Conservation (phyloP, 2,329 filamentous ascomycete species). For the Xenoacremonium recifei region DNA sequence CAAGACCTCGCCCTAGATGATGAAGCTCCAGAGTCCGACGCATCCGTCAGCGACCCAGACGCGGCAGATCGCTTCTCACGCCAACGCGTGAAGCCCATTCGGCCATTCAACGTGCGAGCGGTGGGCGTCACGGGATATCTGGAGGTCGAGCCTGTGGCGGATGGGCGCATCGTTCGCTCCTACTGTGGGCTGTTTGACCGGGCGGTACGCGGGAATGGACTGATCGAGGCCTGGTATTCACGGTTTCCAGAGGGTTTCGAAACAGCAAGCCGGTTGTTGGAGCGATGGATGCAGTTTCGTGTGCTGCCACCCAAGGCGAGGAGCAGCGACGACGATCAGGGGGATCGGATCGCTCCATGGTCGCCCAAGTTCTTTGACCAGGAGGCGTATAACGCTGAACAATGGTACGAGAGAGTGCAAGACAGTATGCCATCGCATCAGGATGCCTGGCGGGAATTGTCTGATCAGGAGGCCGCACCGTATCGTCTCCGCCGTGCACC, state of each 20-base stretch:
- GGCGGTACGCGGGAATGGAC: slow-evolving; percentile 29
- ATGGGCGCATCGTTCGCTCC: slow-evolving; percentile 30
- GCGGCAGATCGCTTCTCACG: slow-evolving; percentile 26
- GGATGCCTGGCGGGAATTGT: slow-evolving; percentile 16
- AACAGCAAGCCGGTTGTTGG: slow-evolving; percentile 36
- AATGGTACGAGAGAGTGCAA: slow-evolving; percentile 26
- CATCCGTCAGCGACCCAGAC: slow-evolving; percentile 21
- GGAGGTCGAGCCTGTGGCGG: slow-evolving; percentile 33
- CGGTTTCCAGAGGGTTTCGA: slow-evolving; percentile 34
- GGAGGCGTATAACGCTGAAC: slow-evolving; percentile 32
- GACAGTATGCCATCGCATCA: slow-evolving; percentile 10
- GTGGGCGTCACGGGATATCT: slow-evolving; percentile 24
- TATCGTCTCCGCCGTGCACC: slow-evolving; percentile 27
- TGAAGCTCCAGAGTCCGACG: slow-evolving; percentile 29
- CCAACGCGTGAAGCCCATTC: slow-evolving; percentile 24
- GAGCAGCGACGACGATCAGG: slow-evolving; percentile 24
- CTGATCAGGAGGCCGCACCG: slow-evolving; percentile 23
- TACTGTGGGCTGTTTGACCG: slow-evolving; percentile 37
- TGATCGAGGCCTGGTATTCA: slow-evolving; percentile 43
- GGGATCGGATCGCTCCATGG: slow-evolving; percentile 40
- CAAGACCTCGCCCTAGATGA: slow-evolving; percentile 29
- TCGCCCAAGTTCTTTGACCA: slow-evolving; percentile 32
- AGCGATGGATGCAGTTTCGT: slow-evolving; percentile 40
- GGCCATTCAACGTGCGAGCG: slow-evolving; percentile 22
- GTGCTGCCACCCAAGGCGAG: slow-evolving; percentile 38